Evolutionary conservation across 805 yeast species (phyloP).

Genomic region (Teunomyces panamensis): DNA sequence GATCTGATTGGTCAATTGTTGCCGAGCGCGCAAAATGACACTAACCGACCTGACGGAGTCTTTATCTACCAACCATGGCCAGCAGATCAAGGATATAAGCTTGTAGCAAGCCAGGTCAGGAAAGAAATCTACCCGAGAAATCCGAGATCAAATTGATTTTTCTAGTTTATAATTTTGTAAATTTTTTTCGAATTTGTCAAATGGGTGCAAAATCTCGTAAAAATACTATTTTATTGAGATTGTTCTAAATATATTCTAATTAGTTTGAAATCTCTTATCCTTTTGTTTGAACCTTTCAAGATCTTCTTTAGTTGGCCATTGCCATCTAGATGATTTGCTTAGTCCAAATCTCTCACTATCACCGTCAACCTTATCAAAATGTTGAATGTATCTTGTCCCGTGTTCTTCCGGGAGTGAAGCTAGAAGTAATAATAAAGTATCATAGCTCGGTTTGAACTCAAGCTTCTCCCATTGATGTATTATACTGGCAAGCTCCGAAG

Average conservation of each 20-base stretch:
- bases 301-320: constrained; percentile 6
- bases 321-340: constrained; percentile 1
- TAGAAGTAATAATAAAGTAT: constrained; percentile 40
- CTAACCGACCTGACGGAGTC: not conserved
- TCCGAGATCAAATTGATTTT: not conserved
- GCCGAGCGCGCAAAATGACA: constrained; percentile 1
- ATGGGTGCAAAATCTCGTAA: not conserved
- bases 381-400: constrained; percentile 37
- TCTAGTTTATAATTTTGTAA: not conserved
- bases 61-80: not conserved
- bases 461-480: constrained; percentile 55
- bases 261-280: not conserved
- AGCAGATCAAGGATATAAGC: not conserved
- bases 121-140: not conserved
- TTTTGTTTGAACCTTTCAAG: not conserved
- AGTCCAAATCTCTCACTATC: constrained; percentile 2
- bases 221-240: not conserved
- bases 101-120: not conserved
- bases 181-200: not conserved
- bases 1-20: not conserved
- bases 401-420: constrained; percentile 34
- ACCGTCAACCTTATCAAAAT: constrained; percentile 21
- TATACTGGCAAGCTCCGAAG: constrained; percentile 47
- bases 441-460: constrained; percentile 38
- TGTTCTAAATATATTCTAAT: not conserved